Base-by-base conservation (phyloP, 306 rosid genomes). In the Hippophae tibetana region DNA sequence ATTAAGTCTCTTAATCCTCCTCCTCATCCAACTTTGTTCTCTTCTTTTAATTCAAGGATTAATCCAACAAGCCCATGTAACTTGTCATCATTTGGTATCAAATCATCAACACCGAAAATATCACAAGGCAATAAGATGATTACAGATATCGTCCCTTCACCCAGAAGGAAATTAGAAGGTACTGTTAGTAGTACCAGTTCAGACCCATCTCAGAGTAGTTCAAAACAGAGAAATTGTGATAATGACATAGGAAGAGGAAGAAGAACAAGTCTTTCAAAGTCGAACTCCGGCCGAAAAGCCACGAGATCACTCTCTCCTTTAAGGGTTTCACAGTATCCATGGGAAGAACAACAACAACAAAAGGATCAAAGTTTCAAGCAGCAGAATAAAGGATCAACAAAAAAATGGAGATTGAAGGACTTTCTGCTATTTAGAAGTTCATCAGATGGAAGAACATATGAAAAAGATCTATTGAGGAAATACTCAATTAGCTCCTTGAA, bases 351-450 rank as follows among this genome's bases (percentile, higher is more conserved):
- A 60, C 74, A 67, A 60, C 78, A 52, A 31, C 60, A 38, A 25
- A 56, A 47, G 26, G 48, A 68, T 13, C 66, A 8, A 14, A 64
- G 46, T 10, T 83, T 63, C 57, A 68, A 56, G 58, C 55, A 54
- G 60, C 40, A 52, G 62, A 75, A 74, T 0, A 83, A 82, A 74
- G 69, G 74, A 56, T 63, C 82, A 0, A 86, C 23, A 18, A 18
- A 67, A 69, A 88, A 77, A 71, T 92, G 99, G 99, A 85, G 86
- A 40, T 47, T 92, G 43, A 84, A 62, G 49, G 94, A 92, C 59
- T 86, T 89, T 8, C 63, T 89, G 45, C 43, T 92, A 66, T 92
- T 92, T 57, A 85, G 96, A 1, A 92, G 99, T 51, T 93, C 96
- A 6, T 92, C 95, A 0, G 99, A 92, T 75, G 98, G 98, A 10